Percentiles rank a stretch among this genome's conserved stretches.
Evolutionary conservation across 495 filamentous ascomycete genomes (phyloP).

Genomic region (Penicillium mononematosum): DNA sequence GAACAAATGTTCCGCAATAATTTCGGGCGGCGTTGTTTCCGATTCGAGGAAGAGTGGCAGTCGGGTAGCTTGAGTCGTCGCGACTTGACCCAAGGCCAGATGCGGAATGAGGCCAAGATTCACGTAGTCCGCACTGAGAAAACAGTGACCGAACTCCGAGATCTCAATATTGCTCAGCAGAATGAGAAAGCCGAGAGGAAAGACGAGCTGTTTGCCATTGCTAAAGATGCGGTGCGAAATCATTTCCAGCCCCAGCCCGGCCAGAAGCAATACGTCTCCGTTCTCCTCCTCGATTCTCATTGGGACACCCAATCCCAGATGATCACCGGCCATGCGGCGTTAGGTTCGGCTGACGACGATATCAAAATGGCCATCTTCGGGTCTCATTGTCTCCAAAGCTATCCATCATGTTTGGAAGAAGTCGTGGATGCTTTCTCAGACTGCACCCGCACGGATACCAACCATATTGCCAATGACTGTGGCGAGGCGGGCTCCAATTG

Average conservation of each 20-base stretch:
- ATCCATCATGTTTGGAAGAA: constrained; percentile 80
- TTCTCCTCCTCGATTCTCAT: constrained; percentile 78
- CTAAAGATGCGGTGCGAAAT: constrained; percentile 67
- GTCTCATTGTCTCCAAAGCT: constrained; percentile 84
- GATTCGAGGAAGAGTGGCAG: constrained; percentile 93
- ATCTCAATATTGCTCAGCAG: constrained; percentile 79
- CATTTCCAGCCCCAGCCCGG: constrained; percentile 71
- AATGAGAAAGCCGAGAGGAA: constrained; percentile 62
- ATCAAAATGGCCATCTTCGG: constrained; percentile 86
- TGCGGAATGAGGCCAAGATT: constrained; percentile 87
- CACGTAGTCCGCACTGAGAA: constrained; percentile 80
- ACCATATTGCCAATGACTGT: constrained; percentile 77
- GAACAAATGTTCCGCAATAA: constrained; percentile 91
- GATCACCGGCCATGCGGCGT: constrained; percentile 77
- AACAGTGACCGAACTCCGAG: constrained; percentile 77
- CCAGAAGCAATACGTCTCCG: constrained; percentile 83
- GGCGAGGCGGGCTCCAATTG: constrained; percentile 83
- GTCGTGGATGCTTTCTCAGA: constrained; percentile 82
- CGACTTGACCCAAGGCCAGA: constrained; percentile 63
- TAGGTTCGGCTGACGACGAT: constrained; percentile 65
- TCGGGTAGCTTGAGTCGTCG: constrained; percentile 69
- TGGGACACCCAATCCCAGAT: constrained; percentile 72
- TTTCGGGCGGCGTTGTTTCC: constrained; percentile 77
- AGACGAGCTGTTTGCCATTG: constrained; percentile 71
- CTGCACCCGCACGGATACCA: constrained; percentile 82